A percentile compares a stretch with the other conserved stretches of the same genome.
phyloP scores from a whole-genome alignment of 2,329 filamentous ascomycete genomes.

The Alternaria viburni region DNA sequence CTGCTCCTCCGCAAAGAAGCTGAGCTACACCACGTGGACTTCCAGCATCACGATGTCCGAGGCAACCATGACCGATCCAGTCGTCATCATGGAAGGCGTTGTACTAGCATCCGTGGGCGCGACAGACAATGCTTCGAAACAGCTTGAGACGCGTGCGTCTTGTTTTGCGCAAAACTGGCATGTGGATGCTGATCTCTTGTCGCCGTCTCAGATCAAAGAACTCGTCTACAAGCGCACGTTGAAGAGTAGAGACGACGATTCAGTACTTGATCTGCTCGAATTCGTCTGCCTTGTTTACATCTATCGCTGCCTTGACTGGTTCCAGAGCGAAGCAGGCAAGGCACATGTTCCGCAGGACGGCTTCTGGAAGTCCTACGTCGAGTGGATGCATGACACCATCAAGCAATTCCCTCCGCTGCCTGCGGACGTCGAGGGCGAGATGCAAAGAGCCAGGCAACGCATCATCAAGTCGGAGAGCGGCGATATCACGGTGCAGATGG shows the following conservation, averaged over 20 bases:
- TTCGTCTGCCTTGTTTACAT: slow-evolving; percentile 11
- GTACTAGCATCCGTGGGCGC: slow-evolving; percentile 5
- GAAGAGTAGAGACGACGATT: slow-evolving; percentile 12
- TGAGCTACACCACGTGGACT: slow-evolving; percentile 10
- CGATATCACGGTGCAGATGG: slow-evolving; percentile 11
- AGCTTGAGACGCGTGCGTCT: slow-evolving; percentile 7
- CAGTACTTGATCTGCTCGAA: slow-evolving; percentile 7
- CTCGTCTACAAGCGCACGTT: slow-evolving; percentile 8
- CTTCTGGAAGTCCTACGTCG: slow-evolving; percentile 11
- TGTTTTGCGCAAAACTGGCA: slow-evolving; percentile 11
- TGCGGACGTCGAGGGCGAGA: slow-evolving; percentile 2
- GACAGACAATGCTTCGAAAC: neutral
- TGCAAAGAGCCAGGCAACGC: slow-evolving; percentile 6
- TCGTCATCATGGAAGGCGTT: slow-evolving; percentile 8
- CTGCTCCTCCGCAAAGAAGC: slow-evolving; percentile 9
- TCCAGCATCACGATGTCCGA: slow-evolving; percentile 8
- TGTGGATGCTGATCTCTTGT: slow-evolving; percentile 5
- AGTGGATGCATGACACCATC: slow-evolving; percentile 10
- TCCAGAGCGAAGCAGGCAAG: slow-evolving; percentile 7
- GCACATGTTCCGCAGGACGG: slow-evolving; percentile 2
- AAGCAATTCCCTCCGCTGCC: slow-evolving; percentile 5
- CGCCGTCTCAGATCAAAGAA: slow-evolving; percentile 4
- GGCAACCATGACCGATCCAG: neutral
- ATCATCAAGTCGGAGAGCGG: slow-evolving; percentile 6
- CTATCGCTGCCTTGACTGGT: slow-evolving; percentile 6